Conservation (phyloP, 2,329 filamentous ascomycete species). For the Botrytis porri region DNA sequence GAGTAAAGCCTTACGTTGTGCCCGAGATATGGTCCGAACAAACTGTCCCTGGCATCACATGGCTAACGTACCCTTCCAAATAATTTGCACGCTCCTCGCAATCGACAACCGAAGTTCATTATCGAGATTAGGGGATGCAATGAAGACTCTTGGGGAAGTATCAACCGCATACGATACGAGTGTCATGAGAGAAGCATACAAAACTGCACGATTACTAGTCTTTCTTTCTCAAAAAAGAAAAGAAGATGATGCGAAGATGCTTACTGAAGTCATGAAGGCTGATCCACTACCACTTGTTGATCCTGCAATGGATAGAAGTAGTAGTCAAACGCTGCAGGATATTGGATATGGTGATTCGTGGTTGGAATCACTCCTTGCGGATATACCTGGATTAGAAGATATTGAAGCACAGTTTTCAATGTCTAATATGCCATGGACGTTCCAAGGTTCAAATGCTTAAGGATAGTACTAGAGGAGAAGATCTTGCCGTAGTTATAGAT, state of each 20-base stretch:
- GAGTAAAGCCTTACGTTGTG: background rate
- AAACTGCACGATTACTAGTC: slow-evolving; percentile 17
- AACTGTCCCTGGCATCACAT: slow-evolving; percentile 22
- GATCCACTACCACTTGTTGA: background rate
- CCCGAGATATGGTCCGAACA: background rate
- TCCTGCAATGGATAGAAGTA: background rate
- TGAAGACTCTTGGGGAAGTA: slow-evolving; percentile 19
- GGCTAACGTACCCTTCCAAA: slow-evolving; percentile 24
- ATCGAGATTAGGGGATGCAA: slow-evolving; percentile 17
- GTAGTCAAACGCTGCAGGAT: background rate
- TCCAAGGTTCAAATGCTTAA: background rate
- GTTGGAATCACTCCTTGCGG: slow-evolving; percentile 11
- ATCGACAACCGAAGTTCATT: slow-evolving; percentile 20
- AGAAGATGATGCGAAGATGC: slow-evolving; percentile 10
- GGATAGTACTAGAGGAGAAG: background rate
- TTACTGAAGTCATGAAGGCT: background rate
- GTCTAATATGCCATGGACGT: background rate
- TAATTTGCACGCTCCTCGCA: slow-evolving; percentile 22
- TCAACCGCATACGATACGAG: slow-evolving; percentile 9
- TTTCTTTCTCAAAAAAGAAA: slow-evolving; percentile 11
- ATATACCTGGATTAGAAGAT: slow-evolving; percentile 9
- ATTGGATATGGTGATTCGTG: slow-evolving; percentile 3
- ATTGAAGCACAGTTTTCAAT: background rate
- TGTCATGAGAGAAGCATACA: slow-evolving; percentile 15
- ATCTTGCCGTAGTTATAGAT: background rate